Conservation (phyloP, 23 red algal species). For the Gracilaria gracilis region DNA sequence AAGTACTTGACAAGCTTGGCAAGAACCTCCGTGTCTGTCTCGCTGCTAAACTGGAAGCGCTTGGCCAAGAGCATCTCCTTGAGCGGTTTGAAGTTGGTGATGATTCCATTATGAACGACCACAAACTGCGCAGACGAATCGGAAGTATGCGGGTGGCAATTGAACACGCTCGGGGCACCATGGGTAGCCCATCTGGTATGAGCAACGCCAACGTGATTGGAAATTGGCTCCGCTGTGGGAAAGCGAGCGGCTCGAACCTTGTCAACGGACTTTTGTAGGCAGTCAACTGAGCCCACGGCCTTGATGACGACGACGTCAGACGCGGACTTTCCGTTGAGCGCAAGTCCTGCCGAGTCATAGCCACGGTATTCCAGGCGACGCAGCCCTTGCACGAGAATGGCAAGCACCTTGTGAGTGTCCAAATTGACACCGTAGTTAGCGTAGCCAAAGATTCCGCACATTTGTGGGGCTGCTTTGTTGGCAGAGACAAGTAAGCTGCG, state of each 20-base stretch:
- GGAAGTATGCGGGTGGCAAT: constrained; percentile 92
- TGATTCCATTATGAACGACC: constrained; percentile 99
- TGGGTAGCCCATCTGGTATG: constrained; percentile 99
- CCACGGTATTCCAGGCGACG: constrained; percentile 97
- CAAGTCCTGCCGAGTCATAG: constrained; percentile 94
- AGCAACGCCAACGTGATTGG: constrained; percentile 91
- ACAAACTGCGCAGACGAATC: constrained; percentile 85
- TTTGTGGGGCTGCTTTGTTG: not conserved
- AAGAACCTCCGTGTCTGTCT: constrained; percentile 98
- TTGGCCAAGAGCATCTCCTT: constrained; percentile 79
- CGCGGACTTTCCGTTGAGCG: constrained; percentile 71
- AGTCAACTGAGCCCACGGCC: constrained; percentile 78
- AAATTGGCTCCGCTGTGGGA: not conserved
- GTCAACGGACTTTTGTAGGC: constrained; percentile 63
- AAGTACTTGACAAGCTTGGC: constrained; percentile 89
- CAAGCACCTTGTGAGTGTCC: constrained; percentile 57
- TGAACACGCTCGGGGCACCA: constrained; percentile 78
- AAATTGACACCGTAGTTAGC: constrained; percentile 69
- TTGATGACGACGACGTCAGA: constrained; percentile 78
- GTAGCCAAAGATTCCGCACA: constrained; percentile 99
- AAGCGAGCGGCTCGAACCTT: constrained; percentile 15
- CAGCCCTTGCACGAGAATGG: constrained; percentile 81
- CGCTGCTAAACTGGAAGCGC: constrained; percentile 77
- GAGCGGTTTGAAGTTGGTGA: constrained; percentile 93
- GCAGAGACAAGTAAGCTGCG: not conserved